Percentiles rank a stretch among this genome's conserved stretches.
Conservation (phyloP, 352 stramenopile genomes). For the Thraustochytrium striatum region DNA sequence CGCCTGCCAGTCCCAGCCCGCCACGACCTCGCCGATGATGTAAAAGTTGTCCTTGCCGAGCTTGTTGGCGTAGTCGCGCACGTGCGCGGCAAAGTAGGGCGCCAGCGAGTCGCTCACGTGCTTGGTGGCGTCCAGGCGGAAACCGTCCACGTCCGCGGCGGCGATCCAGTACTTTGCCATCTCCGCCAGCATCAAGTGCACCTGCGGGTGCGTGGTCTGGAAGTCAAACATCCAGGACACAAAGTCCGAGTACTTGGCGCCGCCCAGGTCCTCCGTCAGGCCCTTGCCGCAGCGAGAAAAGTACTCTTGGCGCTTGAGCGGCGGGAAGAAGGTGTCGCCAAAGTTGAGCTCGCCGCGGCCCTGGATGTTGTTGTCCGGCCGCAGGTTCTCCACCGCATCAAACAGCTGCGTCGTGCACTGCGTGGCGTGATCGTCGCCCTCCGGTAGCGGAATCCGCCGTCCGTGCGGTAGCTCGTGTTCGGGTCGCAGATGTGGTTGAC, state of each 20-base stretch:
- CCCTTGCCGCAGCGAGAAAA: slow-evolving; percentile 2
- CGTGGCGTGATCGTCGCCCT: neutral
- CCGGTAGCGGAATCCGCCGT: slow-evolving; percentile 29
- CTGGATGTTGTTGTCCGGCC: slow-evolving; percentile 46
- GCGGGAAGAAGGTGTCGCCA: slow-evolving; percentile 18
- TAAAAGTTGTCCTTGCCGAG: slow-evolving; percentile 9
- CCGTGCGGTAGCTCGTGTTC: slow-evolving; percentile 26
- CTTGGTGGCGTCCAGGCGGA: slow-evolving; percentile 15
- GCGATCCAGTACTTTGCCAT: too few species aligned
- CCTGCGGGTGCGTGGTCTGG: neutral
- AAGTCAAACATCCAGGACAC: slow-evolving; percentile 15
- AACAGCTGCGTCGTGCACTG: neutral
- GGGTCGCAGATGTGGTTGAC: slow-evolving; percentile 47
- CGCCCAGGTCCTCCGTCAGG: neutral
- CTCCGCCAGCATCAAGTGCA: slow-evolving; percentile 1
- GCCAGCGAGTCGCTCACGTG: neutral
- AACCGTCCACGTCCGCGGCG: too few species aligned
- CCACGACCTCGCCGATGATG: neutral
- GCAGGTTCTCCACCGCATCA: slow-evolving; percentile 32
- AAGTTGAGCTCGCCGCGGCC: slow-evolving; percentile 48
- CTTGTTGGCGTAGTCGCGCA: slow-evolving; percentile 5
- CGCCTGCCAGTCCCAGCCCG: neutral
- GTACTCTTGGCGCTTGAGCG: slow-evolving; percentile 30
- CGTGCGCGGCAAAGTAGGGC: neutral
- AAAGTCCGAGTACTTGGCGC: slow-evolving; percentile 13